A percentile compares a stretch with the other conserved stretches of the same genome.
phyloP scores from a whole-genome alignment of 495 filamentous ascomycete species.

The Trichoderma gamsii region DNA sequence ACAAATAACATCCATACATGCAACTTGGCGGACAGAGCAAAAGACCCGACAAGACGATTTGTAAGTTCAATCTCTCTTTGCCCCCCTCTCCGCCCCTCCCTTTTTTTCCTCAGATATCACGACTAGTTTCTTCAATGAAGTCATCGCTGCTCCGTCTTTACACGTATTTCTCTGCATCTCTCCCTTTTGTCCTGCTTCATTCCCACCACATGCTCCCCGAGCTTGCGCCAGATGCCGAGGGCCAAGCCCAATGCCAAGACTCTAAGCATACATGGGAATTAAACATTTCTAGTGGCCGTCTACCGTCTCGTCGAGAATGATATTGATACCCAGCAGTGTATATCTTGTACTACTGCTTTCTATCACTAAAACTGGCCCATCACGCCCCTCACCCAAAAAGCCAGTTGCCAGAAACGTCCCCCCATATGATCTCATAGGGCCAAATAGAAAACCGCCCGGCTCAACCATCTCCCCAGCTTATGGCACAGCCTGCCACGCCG shows the following conservation, averaged over 20 bases:
- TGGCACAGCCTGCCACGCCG: background rate
- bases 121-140: background rate
- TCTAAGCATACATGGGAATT: too few relatives aligned
- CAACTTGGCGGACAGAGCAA: too few relatives aligned
- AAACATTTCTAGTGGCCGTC: too few relatives aligned
- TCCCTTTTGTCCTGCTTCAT: background rate
- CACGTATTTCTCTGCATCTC: background rate
- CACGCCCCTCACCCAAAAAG: background rate
- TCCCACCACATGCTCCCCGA: background rate
- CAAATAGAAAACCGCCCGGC: background rate
- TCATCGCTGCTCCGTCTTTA: background rate
- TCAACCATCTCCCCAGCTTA: background rate
- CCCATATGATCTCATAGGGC: constrained; percentile 1
- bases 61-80: too few relatives aligned
- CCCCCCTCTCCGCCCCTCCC: background rate
- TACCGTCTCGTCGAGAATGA: too few relatives aligned
- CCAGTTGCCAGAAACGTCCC: background rate
- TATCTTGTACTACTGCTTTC: too few relatives aligned
- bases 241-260: background rate
- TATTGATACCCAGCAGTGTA: too few relatives aligned
- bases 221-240: constrained; percentile 2
- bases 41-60: too few relatives aligned
- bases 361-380: background rate
- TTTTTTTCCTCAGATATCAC: background rate
- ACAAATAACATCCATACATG: too few relatives aligned